Conservation (phyloP, 2,329 filamentous ascomycete genomes). For the Colletotrichum sp. region DNA sequence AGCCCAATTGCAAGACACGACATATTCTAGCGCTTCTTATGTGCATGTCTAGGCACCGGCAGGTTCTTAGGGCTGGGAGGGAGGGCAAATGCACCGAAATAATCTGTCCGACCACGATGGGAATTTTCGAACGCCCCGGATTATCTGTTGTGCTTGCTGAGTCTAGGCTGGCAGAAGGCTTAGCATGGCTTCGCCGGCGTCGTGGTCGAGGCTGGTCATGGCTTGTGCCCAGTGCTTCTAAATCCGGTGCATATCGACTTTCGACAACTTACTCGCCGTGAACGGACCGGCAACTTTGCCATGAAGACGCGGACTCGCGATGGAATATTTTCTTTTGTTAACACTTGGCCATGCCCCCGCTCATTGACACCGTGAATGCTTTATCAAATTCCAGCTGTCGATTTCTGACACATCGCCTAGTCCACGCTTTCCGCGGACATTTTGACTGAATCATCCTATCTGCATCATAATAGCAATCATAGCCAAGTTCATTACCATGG, state of each 20-base stretch:
- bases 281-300: not conserved
- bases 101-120: not conserved
- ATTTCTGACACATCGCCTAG: not conserved
- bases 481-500: not conserved
- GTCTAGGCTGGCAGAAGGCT: not conserved
- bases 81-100: not conserved
- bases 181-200: not conserved
- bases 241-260: not conserved
- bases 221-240: not conserved
- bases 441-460: not conserved
- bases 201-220: not conserved
- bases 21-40: constrained; percentile 1
- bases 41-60: not conserved
- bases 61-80: not conserved
- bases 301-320: not conserved
- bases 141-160: not conserved
- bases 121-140: not conserved
- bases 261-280: not conserved
- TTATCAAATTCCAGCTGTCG: not conserved
- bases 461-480: not conserved
- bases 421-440: not conserved
- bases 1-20: not conserved
- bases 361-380: not conserved
- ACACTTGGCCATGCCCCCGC: not conserved
- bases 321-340: not conserved